A percentile compares a stretch with the other conserved stretches of the same genome.
Evolutionary conservation across 1,139 yeast species (phyloP).

Genomic region (Zygotorulaspora mrakii): DNA sequence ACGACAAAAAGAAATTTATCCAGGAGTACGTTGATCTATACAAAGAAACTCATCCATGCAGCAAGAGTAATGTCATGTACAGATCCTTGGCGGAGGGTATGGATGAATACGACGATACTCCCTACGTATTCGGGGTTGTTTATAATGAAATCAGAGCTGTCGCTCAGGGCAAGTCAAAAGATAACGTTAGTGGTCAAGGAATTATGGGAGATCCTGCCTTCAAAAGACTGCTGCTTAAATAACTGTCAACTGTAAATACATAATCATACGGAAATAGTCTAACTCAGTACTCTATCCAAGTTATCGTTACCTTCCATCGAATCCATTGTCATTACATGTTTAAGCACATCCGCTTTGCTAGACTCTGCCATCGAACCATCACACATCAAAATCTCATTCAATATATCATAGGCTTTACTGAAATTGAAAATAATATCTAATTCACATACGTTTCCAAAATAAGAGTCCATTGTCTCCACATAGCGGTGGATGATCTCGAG

Average conservation of each 20-base stretch:
- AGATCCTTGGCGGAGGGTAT: conserved; percentile 35
- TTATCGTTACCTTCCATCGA: conserved; percentile 65
- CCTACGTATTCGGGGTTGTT: conserved; percentile 37
- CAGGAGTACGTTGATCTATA: conserved; percentile 30
- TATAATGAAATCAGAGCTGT: conserved; percentile 35
- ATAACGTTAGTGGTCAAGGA: conserved; percentile 16
- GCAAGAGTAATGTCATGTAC: conserved; percentile 32
- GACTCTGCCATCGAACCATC: conserved; percentile 86
- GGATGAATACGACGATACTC: conserved; percentile 38
- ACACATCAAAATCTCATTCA: conserved; percentile 78
- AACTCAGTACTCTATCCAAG: conserved; percentile 44
- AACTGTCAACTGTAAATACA: conserved; percentile 5
- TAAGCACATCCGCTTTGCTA: conserved; percentile 72
- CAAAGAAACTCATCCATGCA: conserved; percentile 34
- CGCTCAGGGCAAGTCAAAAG: conserved; percentile 21
- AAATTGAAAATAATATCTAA: conserved; percentile 91
- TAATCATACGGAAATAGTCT: conserved; percentile 8
- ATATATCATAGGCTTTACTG: conserved; percentile 84
- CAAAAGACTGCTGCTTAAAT: conserved; percentile 5
- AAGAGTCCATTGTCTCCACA: conserved; percentile 95
- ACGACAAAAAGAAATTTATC: conserved; percentile 31
- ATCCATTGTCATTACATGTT: conserved; percentile 76
- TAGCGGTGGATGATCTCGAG: conserved; percentile 86
- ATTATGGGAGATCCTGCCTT: conserved; percentile 11
- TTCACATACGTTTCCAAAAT: conserved; percentile 95